phyloP scores from a whole-genome alignment of 345 rosid genomes.

The Eucalyptus sideroxylon region DNA sequence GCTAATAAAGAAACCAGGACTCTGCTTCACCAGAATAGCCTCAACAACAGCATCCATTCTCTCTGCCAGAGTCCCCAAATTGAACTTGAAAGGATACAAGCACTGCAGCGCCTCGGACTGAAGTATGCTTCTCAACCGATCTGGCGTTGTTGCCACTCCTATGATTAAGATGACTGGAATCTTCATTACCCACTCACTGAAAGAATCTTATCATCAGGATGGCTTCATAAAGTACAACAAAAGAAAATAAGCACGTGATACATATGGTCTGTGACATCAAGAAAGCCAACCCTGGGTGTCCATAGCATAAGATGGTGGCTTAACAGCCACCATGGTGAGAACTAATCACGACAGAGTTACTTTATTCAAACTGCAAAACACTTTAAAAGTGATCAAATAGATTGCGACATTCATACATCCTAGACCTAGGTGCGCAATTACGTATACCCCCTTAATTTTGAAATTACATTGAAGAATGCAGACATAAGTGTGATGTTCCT shows the following conservation, averaged over 20 bases:
- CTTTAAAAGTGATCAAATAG: background rate
- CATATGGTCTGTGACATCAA: background rate
- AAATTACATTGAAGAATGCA: background rate
- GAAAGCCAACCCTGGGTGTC: background rate
- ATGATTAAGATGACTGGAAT: conserved; percentile 67
- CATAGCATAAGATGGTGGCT: background rate
- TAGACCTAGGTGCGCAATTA: background rate
- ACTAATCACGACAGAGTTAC: background rate
- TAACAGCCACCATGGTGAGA: background rate
- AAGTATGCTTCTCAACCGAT: conserved; percentile 53
- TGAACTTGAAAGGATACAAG: conserved; percentile 57
- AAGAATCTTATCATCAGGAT: background rate
- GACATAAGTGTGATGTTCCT: background rate
- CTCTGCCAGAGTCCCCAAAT: conserved; percentile 65
- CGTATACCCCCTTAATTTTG: background rate
- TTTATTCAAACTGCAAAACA: background rate
- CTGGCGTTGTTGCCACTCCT: conserved; percentile 87
- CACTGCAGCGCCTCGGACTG: conserved; percentile 48
- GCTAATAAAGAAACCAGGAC: conserved; percentile 65
- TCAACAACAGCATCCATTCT: conserved; percentile 78
- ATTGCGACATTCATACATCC: background rate
- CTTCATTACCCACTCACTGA: conserved; percentile 83
- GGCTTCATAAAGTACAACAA: background rate
- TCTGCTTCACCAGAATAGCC: conserved; percentile 65
- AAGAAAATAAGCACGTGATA: background rate